Percentiles rank a stretch among this genome's conserved stretches.
Evolutionary conservation across 495 filamentous ascomycete species (phyloP).

Genomic region (Penicillium coffeae): DNA sequence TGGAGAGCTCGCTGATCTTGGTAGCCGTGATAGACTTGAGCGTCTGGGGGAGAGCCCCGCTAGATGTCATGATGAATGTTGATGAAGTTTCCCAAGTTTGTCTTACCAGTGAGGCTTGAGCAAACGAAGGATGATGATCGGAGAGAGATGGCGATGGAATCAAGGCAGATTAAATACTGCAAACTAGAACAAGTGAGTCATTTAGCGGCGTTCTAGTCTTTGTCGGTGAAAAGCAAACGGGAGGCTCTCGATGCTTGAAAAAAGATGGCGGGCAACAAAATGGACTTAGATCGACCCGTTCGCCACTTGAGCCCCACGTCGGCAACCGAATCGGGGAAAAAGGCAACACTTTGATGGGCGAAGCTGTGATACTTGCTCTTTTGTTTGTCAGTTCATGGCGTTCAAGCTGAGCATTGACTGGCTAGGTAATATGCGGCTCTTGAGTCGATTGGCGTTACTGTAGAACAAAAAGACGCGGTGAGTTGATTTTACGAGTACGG

Average conservation of each 20-base stretch:
- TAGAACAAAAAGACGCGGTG: no score
- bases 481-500: no score
- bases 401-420: no score
- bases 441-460: no score
- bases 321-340: neutral
- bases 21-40: slow-evolving; percentile 62
- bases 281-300: neutral
- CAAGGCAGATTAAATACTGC: neutral
- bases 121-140: neutral
- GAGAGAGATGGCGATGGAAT: neutral
- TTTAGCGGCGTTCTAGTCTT: neutral
- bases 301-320: slow-evolving; percentile 1
- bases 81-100: no score
- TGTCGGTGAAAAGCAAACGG: neutral
- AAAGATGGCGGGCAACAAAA: neutral
- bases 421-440: no score
- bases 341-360: neutral
- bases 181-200: neutral
- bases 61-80: slow-evolving; percentile 24
- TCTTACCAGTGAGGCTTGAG: neutral
- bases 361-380: no score
- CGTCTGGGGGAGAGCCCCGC: slow-evolving; percentile 51
- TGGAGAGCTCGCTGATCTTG: slow-evolving; percentile 60
- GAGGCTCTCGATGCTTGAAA: neutral
- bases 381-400: no score